A percentile compares a stretch with the other conserved stretches of the same genome.
These are phyloP conservation scores for Haplosporangium sp. DNA, from an alignment of 371 early-diverging fungal species.

Conservation along the genomic window DNA sequence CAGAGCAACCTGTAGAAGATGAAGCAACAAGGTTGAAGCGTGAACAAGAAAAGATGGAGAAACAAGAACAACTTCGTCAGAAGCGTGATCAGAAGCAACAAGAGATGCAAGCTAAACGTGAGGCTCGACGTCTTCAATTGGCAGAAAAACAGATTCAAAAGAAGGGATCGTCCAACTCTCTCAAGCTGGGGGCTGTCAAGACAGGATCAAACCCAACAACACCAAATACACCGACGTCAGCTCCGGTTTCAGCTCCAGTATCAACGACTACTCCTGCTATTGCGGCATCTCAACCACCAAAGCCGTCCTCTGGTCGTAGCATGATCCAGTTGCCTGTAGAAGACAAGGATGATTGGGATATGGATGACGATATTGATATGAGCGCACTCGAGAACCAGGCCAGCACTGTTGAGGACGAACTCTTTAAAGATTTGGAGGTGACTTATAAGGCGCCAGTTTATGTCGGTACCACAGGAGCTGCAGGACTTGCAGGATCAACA, in stretches of 20 bases:
- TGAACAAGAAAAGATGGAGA: slow-evolving; percentile 37
- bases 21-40: slow-evolving; percentile 27
- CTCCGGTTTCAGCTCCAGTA: not conserved
- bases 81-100: slow-evolving; percentile 55
- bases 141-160: slow-evolving; percentile 46
- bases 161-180: slow-evolving; percentile 21
- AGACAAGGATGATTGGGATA: slow-evolving; percentile 45
- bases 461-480: slow-evolving; percentile 17
- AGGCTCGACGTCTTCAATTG: slow-evolving; percentile 43
- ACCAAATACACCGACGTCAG: not conserved
- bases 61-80: slow-evolving; percentile 38
- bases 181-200: slow-evolving; percentile 12
- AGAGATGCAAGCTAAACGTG: slow-evolving; percentile 52
- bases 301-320: slow-evolving; percentile 16
- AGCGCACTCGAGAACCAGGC: slow-evolving; percentile 16
- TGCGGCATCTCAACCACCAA: not conserved
- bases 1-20: slow-evolving; percentile 28
- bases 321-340: slow-evolving; percentile 21
- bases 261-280: not conserved
- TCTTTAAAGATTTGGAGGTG: slow-evolving; percentile 52
- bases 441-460: slow-evolving; percentile 40
- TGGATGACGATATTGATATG: slow-evolving; percentile 35
- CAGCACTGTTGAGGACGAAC: slow-evolving; percentile 33
- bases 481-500: slow-evolving; percentile 20
- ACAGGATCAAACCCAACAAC: not conserved